Evolutionary conservation across 305 asterid genomes (phyloP).

Genomic region (Rubia occidens): DNA sequence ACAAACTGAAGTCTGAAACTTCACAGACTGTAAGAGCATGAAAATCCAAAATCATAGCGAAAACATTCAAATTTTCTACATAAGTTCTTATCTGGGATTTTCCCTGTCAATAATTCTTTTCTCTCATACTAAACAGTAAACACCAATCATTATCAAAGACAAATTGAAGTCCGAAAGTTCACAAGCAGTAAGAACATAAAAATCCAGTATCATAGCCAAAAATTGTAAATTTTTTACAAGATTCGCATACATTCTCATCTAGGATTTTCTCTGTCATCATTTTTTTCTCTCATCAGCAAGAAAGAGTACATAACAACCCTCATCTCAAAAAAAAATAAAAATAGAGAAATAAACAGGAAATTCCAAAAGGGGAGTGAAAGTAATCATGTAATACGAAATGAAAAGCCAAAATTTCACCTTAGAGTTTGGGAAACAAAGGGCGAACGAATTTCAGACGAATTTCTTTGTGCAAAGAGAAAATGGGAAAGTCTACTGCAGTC

Average conservation of each 20-base stretch:
- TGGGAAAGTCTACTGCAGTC: neutral
- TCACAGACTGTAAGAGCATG: neutral
- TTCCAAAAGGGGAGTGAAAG: neutral
- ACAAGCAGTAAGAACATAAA: neutral
- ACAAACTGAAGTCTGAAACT: neutral
- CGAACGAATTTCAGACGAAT: neutral
- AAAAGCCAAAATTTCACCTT: constrained; percentile 3
- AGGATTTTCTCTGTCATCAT: neutral
- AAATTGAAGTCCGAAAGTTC: neutral
- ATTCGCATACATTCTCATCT: neutral
- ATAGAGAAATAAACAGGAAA: neutral
- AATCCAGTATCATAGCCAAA: too few relatives aligned
- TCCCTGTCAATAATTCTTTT: neutral
- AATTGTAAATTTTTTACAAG: neutral
- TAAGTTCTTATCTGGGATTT: neutral
- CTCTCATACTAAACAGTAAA: neutral
- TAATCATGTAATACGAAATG: neutral
- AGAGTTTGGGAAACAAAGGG: neutral
- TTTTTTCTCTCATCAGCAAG: neutral
- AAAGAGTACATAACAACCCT: neutral
- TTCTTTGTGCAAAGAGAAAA: neutral
- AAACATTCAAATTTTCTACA: neutral
- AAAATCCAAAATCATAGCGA: too few relatives aligned
- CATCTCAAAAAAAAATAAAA: neutral
- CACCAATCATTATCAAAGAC: neutral